Base-by-base conservation (phyloP, 2,329 filamentous ascomycete species). In the Phaeophleospora eucalypticola region DNA sequence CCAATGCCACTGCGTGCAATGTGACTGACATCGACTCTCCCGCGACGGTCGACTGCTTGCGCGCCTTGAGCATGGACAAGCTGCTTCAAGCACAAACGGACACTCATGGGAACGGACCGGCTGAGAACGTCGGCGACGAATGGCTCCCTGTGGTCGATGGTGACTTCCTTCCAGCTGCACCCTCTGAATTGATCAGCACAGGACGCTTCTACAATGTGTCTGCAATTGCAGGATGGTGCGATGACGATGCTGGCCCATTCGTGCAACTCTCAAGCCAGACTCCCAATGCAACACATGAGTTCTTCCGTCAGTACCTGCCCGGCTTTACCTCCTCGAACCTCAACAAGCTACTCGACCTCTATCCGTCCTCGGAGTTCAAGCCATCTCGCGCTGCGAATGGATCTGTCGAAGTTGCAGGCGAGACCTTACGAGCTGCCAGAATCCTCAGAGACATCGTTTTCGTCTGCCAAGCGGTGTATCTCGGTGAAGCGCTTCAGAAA, bases 381-480 rank as follows among this genome's bases (percentile, higher is more conserved):
- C 60, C 68, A 2, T 61, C 70, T 48, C 36, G 68, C 4, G 52
- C 53, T 21, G 43, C 51, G 0, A 69, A 70, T 36, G 48, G 51
- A 14, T 45, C 47, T 6, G 8, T 53, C 14, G 27, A 42, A 17
- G 57, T 76, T 1, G 71, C 72, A 2, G 58, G 63, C 20, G 70
- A 80, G 43, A 78, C 77, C 59, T 77, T 73, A 59, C 74, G 77
- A 42, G 56, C 72, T 3, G 69, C 74, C 0, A 65, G 72, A 24
- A 70, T 76, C 17, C 73, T 78, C 52, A 65, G 77, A 12, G 78
- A 80, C 57, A 71, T 79, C 35, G 41, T 77, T 21, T 74, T 79
- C 69, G 64, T 66, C 0, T 79, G 76, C 59, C 69, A 72, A 34
- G 69, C 75, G 1, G 54, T 76, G 7, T 66, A 68, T 41, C 70